phyloP scores from a whole-genome alignment of 1,284 basidiomycete genomes.

The Leccinum subrobustum region DNA sequence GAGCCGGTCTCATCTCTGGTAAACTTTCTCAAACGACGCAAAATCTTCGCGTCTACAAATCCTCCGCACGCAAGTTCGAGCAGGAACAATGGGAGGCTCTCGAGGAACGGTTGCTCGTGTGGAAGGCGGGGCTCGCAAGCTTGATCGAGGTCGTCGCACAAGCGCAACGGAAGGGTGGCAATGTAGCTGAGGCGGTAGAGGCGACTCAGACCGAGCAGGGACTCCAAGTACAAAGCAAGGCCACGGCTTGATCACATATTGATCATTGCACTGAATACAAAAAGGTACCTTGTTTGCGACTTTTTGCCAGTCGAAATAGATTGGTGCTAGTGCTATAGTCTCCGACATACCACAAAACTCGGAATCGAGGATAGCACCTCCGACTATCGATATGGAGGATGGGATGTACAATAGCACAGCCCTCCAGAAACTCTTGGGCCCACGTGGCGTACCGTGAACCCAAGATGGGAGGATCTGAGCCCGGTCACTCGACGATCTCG shows the following conservation, averaged over 20 bases:
- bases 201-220: constrained; percentile 19
- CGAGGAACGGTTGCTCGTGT: constrained; percentile 75
- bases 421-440: no score
- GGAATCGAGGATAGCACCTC: no score
- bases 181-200: constrained; percentile 22
- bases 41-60: constrained; percentile 73
- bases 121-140: constrained; percentile 72
- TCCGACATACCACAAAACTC: no score
- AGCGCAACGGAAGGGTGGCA: constrained; percentile 37
- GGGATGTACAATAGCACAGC: no score
- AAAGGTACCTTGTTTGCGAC: background rate
- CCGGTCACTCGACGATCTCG: no score
- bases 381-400: no score
- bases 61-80: constrained; percentile 79
- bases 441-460: no score
- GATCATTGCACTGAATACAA: background rate
- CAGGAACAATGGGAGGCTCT: constrained; percentile 80
- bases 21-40: constrained; percentile 85
- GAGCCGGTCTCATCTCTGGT: constrained; percentile 77
- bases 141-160: constrained; percentile 68
- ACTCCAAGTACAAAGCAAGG: constrained; percentile 21
- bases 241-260: constrained; percentile 14
- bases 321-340: no score
- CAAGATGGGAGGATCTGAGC: no score
- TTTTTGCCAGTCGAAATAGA: no score